Evolutionary conservation across 2,329 filamentous ascomycete genomes (phyloP).

Genomic region (Diaporthe batatas): DNA sequence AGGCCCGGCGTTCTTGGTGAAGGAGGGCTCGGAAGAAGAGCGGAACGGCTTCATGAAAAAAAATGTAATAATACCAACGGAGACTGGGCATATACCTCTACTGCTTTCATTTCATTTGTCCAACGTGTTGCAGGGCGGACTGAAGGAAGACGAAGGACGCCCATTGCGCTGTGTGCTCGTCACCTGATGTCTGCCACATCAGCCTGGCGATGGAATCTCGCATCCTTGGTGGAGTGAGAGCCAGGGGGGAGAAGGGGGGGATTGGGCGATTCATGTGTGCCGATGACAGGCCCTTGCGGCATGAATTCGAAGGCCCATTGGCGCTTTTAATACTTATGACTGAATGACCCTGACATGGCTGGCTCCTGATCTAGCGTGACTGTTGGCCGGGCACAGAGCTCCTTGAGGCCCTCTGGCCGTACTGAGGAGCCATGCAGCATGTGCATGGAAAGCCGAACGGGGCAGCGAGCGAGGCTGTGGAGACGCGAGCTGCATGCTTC

Average conservation of each 20-base stretch:
- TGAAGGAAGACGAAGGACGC: not conserved
- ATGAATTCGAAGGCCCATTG: constrained; percentile 26
- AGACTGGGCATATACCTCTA: constrained; percentile 38
- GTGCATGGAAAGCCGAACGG: not conserved
- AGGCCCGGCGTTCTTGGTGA: constrained; percentile 38
- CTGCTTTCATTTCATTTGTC: constrained; percentile 24
- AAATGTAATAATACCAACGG: constrained; percentile 40
- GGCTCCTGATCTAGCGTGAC: not conserved
- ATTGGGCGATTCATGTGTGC: not conserved
- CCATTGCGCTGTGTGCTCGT: not conserved
- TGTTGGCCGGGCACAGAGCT: not conserved
- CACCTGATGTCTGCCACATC: not conserved
- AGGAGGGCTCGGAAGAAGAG: constrained; percentile 22
- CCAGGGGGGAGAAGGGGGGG: not conserved
- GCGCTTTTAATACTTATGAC: constrained; percentile 14
- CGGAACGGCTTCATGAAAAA: constrained; percentile 37
- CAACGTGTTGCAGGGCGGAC: not conserved
- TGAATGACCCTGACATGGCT: constrained; percentile 6
- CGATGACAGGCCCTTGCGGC: constrained; percentile 17
- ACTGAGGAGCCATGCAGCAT: not conserved
- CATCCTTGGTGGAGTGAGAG: not conserved
- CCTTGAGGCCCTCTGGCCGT: not conserved
- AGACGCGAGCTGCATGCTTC: constrained; percentile 20
- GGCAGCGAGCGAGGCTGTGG: constrained; percentile 24
- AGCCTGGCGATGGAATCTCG: not conserved